Evolutionary conservation across 164 flowering plant genomes (phyloP), one percentile per base, ranked within the genome.

Genomic region (Berberis vulgaris): DNA sequence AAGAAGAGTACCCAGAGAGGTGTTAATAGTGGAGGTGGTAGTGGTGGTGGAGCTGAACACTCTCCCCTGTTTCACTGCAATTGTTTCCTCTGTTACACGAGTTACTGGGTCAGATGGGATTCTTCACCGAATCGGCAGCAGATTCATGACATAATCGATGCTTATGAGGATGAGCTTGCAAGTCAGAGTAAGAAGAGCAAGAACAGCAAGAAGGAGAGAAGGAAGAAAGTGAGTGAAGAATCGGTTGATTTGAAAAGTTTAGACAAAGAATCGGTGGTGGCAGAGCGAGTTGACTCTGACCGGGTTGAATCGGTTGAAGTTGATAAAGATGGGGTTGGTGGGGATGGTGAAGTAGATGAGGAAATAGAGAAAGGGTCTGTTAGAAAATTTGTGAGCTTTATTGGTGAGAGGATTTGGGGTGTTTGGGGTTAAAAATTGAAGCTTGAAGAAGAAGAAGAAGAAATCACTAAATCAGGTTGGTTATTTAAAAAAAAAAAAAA

Each of bases 61-160:
- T 63, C 70, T 1, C 67, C 79, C 3, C 43, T 57, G 39, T 84
- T 79, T 61, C 41, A 66, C 65, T 84, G 84, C 67, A 56, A 67
- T 68, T 84, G 88, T 62, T 84, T 84, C 67, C 42, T 73, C 44
- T 92, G 96, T 57, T 88, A 88, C 63, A 84, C 69, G 71, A 84
- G 85, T 54, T 87, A 72, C 75, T 89, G 96, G 98, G 83, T 67
- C 12, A 69, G 84, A 38, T 92, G 98, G 98, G 93, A 86, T 58
- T 58, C 82, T n/a, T 92, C 98, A 3, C 96, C 96, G 1, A 86
- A 88, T 65, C 86, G 93, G 0, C 79, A 92, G 42, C 77, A 81
- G 41, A 92, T 92, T 26, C 96, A 92, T 52, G 88, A 86, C 45
- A 80, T 86, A 26, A 82, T 92, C 42, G 96, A 92, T 42, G 88